A percentile compares a stretch with the other conserved stretches of the same genome.
Evolutionary conservation across 179 eudicot species (phyloP).

Genomic region (Beta corolliflora): DNA sequence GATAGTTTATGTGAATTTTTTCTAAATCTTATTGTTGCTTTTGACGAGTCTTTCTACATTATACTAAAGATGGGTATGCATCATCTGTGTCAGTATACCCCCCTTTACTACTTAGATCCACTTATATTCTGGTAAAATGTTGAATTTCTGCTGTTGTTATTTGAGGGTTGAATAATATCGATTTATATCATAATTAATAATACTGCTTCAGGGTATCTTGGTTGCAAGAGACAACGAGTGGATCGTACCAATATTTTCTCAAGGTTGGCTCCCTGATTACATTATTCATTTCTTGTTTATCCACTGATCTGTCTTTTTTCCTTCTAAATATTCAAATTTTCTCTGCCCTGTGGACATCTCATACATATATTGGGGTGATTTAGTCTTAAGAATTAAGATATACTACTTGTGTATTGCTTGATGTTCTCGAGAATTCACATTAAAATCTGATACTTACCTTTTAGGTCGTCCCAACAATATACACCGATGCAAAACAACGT

Average conservation of each 20-base stretch:
- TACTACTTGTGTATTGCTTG: neutral
- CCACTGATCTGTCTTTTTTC: neutral
- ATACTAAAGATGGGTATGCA: neutral
- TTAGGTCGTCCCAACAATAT: constrained; percentile 93
- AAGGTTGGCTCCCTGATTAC: constrained; percentile 52
- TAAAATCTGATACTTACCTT: constrained; percentile 20
- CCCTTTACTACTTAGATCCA: neutral
- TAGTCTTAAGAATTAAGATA: neutral
- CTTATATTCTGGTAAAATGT: neutral
- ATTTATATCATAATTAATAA: neutral
- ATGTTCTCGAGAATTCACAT: neutral
- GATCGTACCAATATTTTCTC: constrained; percentile 83
- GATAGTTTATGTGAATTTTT: no score
- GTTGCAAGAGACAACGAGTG: constrained; percentile 61
- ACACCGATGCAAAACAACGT: constrained; percentile 58
- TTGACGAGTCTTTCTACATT: neutral
- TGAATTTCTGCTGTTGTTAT: neutral
- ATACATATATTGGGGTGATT: neutral
- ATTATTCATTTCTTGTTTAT: neutral
- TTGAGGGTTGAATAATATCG: neutral
- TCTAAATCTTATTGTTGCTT: neutral
- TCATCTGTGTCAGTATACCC: neutral
- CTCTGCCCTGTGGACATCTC: no score
- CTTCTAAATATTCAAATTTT: neutral
- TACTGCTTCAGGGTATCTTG: constrained; percentile 59